phyloP scores from a whole-genome alignment of 495 filamentous ascomycete genomes.

The Patellaria atrata region DNA sequence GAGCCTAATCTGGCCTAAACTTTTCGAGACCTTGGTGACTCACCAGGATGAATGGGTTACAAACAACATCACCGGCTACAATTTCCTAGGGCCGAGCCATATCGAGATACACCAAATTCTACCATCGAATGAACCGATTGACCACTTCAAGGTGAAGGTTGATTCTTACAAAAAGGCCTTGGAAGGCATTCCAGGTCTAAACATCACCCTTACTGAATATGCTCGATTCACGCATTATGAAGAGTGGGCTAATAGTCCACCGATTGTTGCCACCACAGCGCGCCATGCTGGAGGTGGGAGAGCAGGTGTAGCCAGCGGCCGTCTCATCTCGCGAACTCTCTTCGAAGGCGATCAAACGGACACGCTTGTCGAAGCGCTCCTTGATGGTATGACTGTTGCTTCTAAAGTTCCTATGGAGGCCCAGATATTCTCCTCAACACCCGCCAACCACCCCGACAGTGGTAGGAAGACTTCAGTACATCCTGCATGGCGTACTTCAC shows the following conservation, averaged over 20 bases:
- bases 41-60: no score
- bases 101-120: constrained; percentile 14
- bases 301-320: no score
- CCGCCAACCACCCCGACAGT: constrained; percentile 14
- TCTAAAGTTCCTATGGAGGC: constrained; percentile 3
- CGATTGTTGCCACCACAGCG: no score
- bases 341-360: constrained; percentile 6
- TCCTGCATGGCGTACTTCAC: constrained; percentile 10
- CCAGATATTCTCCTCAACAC: constrained; percentile 17
- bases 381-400: constrained; percentile 11
- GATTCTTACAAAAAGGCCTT: constrained; percentile 6
- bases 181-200: constrained; percentile 11
- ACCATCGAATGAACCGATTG: constrained; percentile 8
- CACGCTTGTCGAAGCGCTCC: constrained; percentile 11
- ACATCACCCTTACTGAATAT: no score
- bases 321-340: constrained; percentile 11
- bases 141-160: no score
- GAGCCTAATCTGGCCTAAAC: no score
- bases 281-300: no score
- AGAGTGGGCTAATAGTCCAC: no score
- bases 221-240: no score
- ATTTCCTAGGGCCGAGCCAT: constrained; percentile 14
- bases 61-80: constrained; percentile 14
- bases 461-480: constrained; percentile 13
- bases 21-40: no score